These are phyloP conservation scores for Daedaleopsis sinensis DNA, from an alignment of 768 basidiomycete genomes.

Conservation along the genomic window DNA sequence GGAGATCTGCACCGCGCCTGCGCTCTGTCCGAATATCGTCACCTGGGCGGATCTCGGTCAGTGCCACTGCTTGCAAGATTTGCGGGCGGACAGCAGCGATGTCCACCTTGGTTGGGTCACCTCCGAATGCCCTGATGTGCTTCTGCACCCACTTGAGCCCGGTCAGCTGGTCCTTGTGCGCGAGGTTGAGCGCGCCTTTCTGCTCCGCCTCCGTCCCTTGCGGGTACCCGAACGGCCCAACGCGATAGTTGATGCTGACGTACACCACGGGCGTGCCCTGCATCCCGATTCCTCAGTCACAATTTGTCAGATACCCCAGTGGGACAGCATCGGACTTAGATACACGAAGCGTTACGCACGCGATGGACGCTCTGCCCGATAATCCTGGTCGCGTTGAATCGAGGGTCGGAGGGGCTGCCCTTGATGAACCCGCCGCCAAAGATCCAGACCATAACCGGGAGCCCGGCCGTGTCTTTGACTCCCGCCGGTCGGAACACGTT, in stretches of 20 bases:
- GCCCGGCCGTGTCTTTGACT: constrained; percentile 17
- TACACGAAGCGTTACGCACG: not conserved
- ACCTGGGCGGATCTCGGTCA: constrained; percentile 22
- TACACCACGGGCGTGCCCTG: constrained; percentile 40
- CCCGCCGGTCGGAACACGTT: constrained; percentile 48
- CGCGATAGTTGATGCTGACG: constrained; percentile 53
- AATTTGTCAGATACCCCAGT: not conserved
- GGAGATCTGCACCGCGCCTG: constrained; percentile 40
- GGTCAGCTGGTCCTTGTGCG: constrained; percentile 80
- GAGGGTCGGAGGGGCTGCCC: too few species aligned
- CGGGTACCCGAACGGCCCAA: constrained; percentile 53
- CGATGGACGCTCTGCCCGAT: not conserved
- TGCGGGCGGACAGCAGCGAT: too few species aligned
- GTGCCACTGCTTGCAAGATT: too few species aligned
- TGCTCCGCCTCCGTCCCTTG: constrained; percentile 44
- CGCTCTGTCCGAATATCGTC: constrained; percentile 42
- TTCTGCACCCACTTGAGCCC: constrained; percentile 67
- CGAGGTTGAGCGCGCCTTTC: constrained; percentile 48
- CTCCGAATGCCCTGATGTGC: constrained; percentile 71
- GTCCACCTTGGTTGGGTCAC: constrained; percentile 29
- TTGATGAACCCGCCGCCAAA: constrained; percentile 43
- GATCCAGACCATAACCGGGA: constrained; percentile 50
- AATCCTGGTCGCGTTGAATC: not conserved
- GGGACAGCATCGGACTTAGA: too few species aligned
- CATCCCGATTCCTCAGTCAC: too few species aligned